These are phyloP conservation scores for Acidiella bohemica DNA, from an alignment of 495 filamentous ascomycete genomes.

Conservation along the genomic window DNA sequence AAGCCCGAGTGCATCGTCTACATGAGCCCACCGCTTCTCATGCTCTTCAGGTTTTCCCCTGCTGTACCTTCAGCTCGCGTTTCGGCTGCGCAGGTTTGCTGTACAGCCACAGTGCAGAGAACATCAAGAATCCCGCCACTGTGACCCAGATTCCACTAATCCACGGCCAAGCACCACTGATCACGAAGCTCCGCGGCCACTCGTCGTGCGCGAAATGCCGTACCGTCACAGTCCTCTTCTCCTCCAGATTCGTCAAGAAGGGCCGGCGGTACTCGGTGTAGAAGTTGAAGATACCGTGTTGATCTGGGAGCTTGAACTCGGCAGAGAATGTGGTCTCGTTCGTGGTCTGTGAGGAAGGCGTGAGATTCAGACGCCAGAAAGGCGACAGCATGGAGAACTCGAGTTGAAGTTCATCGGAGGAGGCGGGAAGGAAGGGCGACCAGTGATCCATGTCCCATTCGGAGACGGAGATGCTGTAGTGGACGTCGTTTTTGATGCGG, in stretches of 20 bases:
- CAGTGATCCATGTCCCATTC: constrained; percentile 53
- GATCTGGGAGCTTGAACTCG: constrained; percentile 74
- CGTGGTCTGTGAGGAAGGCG: constrained; percentile 39
- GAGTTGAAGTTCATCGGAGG: constrained; percentile 65
- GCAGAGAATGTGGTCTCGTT: constrained; percentile 63
- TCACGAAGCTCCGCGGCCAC: constrained; percentile 80
- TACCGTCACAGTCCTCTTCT: constrained; percentile 89
- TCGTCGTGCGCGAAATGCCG: constrained; percentile 95
- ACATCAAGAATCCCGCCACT: constrained; percentile 67
- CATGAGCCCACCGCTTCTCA: too few relatives aligned
- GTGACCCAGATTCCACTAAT: constrained; percentile 78
- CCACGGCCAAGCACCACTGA: constrained; percentile 90
- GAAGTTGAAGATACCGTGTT: constrained; percentile 98
- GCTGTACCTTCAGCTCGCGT: constrained; percentile 35
- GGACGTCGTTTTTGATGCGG: constrained; percentile 91
- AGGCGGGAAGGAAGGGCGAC: constrained; percentile 56
- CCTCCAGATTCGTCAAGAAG: constrained; percentile 76
- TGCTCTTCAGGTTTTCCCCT: not conserved
- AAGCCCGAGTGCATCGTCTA: too few relatives aligned
- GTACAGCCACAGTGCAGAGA: constrained; percentile 83
- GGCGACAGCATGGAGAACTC: constrained; percentile 98
- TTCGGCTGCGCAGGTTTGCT: constrained; percentile 38
- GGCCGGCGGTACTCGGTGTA: constrained; percentile 90
- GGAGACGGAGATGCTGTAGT: constrained; percentile 76
- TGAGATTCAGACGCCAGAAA: constrained; percentile 79